Evolutionary conservation across 371 early-diverging fungal genomes (phyloP).

Genomic region (Rhizopus arrhizus): DNA sequence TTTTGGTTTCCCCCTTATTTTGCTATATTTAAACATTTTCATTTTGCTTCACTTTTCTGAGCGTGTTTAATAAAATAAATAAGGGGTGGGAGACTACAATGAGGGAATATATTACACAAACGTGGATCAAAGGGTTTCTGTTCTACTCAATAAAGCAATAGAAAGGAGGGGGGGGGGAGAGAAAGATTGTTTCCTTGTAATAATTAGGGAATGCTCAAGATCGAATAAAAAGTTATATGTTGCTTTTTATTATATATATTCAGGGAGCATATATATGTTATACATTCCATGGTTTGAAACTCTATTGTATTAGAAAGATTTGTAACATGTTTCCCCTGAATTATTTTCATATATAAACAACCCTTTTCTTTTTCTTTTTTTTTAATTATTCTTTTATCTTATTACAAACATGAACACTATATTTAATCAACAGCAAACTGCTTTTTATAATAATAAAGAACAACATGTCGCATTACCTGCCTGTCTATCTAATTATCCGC

Average conservation of each 20-base stretch:
- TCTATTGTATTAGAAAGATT: no score
- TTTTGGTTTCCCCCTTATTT: not conserved
- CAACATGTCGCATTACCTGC: not conserved
- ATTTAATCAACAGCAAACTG: conserved; percentile 1
- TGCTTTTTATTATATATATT: conserved; percentile 2
- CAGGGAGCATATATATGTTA: conserved; percentile 4
- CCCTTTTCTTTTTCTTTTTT: conserved; percentile 11
- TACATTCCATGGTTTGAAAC: conserved; percentile 2
- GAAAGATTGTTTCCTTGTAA: not conserved
- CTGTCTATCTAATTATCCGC: conserved; percentile 27
- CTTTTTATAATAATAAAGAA: conserved; percentile 11
- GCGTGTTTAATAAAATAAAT: not conserved
- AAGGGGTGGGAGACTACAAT: not conserved
- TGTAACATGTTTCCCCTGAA: no score
- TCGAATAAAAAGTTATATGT: not conserved
- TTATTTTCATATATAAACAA: not conserved
- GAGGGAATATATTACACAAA: not conserved
- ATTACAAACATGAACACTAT: conserved; percentile 4
- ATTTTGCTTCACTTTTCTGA: not conserved
- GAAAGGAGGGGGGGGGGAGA: conserved; percentile 3
- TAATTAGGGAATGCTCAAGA: conserved; percentile 8
- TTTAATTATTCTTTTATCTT: conserved; percentile 1
- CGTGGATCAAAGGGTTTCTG: conserved; percentile 1
- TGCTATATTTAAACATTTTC: conserved; percentile 10
- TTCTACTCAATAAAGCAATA: not conserved